Evolutionary conservation across 768 basidiomycete species (phyloP), one percentile per base, ranked within the genome.

Genomic region (Lentinula detonsa): DNA sequence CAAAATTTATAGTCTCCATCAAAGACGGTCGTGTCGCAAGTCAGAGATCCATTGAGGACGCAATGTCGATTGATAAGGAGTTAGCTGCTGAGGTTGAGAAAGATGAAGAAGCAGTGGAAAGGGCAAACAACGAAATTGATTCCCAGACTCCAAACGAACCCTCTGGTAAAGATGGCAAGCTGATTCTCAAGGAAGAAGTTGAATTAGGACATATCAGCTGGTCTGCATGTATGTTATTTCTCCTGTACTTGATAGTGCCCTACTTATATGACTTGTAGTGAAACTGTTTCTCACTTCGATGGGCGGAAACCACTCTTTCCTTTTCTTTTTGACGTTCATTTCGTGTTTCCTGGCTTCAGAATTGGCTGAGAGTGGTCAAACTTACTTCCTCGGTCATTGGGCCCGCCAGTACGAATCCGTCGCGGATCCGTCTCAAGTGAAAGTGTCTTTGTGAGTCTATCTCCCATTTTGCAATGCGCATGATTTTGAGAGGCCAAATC

Each of bases 1-100:
- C 79, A 0, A 70, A 76, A 39, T 78, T 74, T 49, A 76, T 80
- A 15, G 74, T 81, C 5, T 75, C 76, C 2, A 59, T 81, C 28
- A 71, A 74, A 23, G 75, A 81, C 46, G 81, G 81, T 6, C 74
- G 73, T 1, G 70, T 81, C 42, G 61, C 65, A 10, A 73, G 74
- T 57, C 75, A 76, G 57, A 77, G 77, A 18, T 64, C 75, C 0
- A 65, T 77, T 9, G 71, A 72, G 1, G 76, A 76, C 7, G 76
- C 72, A 1, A 65, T 81, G 7, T 62, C 64, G 2, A 68, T 70
- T 15, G 70, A 76, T 61, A 63, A 70, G 35, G 66, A 61, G 13
- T 62, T 78, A 21, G 65, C 28, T n/a, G 37, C 39, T 9, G 64
- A 67, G 42, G 54, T 46, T 13, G 55, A 59, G 15, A 58, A 63